Base-by-base conservation (phyloP, 371 early-diverging fungal species). In the Mortierella sp. region DNA sequence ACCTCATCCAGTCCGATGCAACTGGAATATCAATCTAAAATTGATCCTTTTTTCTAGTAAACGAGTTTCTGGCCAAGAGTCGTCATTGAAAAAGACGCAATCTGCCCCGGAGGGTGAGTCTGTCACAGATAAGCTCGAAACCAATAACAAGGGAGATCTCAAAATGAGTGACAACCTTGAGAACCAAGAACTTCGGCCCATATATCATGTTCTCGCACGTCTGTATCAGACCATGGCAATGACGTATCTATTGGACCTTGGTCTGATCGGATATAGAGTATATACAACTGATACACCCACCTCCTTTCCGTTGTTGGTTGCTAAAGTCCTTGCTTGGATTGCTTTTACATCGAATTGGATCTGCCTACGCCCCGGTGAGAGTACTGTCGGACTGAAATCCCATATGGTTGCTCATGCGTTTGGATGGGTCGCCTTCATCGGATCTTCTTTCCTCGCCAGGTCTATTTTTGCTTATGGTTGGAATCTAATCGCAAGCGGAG, bases 391-490 rank as follows among this genome's bases (percentile, higher is more conserved):
- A 20, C 55, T 45, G 22, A 28, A n/a, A 11, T 43, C 18, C 18
- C 57, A 6, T 24, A 43, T 64, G 71, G 28, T 26, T 14, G 32
- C 1, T 28, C 32, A 49, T 40, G 22, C 6, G 3, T 51, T 65
- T 51, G 47, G 65, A 30, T 72, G 65, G 65, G 22, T 65, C 6
- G 66, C 72, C 18, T 40, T 72, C n/a, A 22, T 60, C 4, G 52
- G 65, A 5, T 58, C 35, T 8, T 32, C 61, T 0, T n/a, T 51
- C 40, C 37, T 59, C 18, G 59, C 51, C 40, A 40, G 11, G 45
- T 40, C 59, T 14, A 11, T 60, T 10, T 30, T 70, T 37, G 39
- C 35, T 35, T 18, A 64, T 51, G 32, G 37, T 10, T 64, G 64
- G 64, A n/a, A 6, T 12, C 43, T 54, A 18, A 54, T 43, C 32